Evolutionary conservation across 2,329 filamentous ascomycete species (phyloP), one percentile per base, ranked within the genome.

Genomic region (Trichophyton benhamiae): DNA sequence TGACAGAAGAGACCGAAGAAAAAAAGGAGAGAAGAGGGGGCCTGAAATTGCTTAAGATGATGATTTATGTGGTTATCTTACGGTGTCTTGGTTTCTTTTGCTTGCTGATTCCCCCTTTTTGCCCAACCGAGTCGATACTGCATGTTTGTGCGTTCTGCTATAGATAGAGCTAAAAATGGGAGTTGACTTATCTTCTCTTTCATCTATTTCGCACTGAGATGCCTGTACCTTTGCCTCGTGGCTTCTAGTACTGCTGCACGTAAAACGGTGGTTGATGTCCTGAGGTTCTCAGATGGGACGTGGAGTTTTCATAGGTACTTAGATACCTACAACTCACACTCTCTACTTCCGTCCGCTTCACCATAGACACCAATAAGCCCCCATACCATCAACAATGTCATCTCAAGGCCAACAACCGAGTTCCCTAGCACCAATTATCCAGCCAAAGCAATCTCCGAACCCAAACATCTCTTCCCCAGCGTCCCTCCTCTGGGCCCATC

Each of bases 401-500:
- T 41, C 46, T 41, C 30, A n/a, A 20, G 27, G 22, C 27, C 20
- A 61, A 64, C 62, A 63, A 61, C 58, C 52, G 46, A 53, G 49
- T 22, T 53, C 57, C 11, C 41, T 42, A 20, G 13, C 42, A n/a
- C 30, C 13, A 36, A 36, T 27, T 46, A 59, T 20, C 46, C 49
- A 30, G 13, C 7, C 49, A 11, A 53, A 33, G 15, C 22, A 53
- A 30, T 3, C 22, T 3, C 22, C 25, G 9, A 58, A 62, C 20
- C 41, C 60, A n/a, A 59, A 44, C 42, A 53, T 60, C 17, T n/a
- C 61, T 27, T 67, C 15, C 27, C 65, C 62, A 2, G 44, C 49
- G 13, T 66, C 70, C 6, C 66, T 75, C 22, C 72, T 76, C 58
- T 75, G 73, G 74, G 72, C 71, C 4, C 69, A 74, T 63, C 69